Base-by-base conservation (phyloP, 176 grass and related monocot genomes). In the Cenchrus fungigraminus region DNA sequence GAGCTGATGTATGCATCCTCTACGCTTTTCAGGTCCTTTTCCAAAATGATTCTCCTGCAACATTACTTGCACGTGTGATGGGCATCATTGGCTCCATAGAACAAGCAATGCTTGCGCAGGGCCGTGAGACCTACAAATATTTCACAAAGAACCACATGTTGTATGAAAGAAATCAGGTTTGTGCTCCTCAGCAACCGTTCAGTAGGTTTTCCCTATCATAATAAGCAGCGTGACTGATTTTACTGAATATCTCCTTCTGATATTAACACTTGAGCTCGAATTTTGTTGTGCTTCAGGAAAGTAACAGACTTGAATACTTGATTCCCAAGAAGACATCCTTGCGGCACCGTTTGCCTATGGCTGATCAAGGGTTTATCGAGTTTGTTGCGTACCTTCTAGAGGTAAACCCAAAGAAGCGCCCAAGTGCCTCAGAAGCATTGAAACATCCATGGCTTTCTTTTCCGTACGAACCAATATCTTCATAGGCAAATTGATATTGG, bases 381-480 rank as follows among this genome's bases (percentile, higher is more conserved):
- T 99, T 99, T 90, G 91, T 99, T 45, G 76, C 72, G 5, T 86
- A 92, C 77, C 91, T 99, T 89, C 88, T 99, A 1, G 91, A 99
- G 84, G 85, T 94, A 88, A 99, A 99, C 63, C 97, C 97, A 59
- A 94, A 92, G 76, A 99, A 94, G 84, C 93, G 97, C 32, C 91
- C 97, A 76, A 94, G 86, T 72, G 97, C 97, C 67, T 91, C 87
- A 60, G 91, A 92, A 76, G 97, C 97, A 68, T 72, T 99, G 73
- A 96, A 91, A 86, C 97, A 99, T 74, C 97, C 94, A n/a, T 99
- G 97, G 97, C 97, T 99, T 79, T 99, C 97, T 34, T 99, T 92
- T 70, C 97, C 97, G 65, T 99, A 99, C 4, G 94, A 99, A 79
- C 97, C 97, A 59, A 99, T 99, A 86, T 99, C 97, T 20, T 97